Conservation (phyloP, 2,329 filamentous ascomycete genomes). For the Bipolaris victoriae region DNA sequence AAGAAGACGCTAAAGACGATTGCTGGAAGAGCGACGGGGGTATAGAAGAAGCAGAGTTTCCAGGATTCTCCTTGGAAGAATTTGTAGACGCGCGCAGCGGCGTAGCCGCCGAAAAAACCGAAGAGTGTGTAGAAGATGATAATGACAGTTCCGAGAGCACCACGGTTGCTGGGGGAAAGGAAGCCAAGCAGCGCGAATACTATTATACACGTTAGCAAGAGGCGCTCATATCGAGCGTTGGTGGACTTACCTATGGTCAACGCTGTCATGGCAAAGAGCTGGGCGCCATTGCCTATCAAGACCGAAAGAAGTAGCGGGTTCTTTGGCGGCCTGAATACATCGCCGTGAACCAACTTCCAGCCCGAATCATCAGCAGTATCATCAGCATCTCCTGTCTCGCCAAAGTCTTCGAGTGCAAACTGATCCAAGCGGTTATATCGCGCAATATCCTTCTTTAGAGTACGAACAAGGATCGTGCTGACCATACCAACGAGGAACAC, state of each 20-base stretch:
- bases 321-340: constrained; percentile 89
- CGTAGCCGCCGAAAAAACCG: constrained; percentile 89
- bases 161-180: constrained; percentile 92
- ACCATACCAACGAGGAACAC: constrained; percentile 91
- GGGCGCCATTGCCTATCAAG: constrained; percentile 88
- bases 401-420: constrained; percentile 87
- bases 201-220: constrained; percentile 20
- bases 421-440: constrained; percentile 94
- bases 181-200: constrained; percentile 92
- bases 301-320: constrained; percentile 84
- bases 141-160: constrained; percentile 90
- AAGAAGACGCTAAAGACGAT: constrained; percentile 90
- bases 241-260: constrained; percentile 72
- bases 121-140: constrained; percentile 92
- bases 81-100: constrained; percentile 91
- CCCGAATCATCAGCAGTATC: constrained; percentile 97
- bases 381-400: constrained; percentile 75
- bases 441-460: constrained; percentile 92
- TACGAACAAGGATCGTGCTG: constrained; percentile 86
- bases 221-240: not conserved
- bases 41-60: constrained; percentile 91
- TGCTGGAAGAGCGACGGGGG: constrained; percentile 82
- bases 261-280: constrained; percentile 97
- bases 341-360: constrained; percentile 97
- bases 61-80: constrained; percentile 88